phyloP scores from a whole-genome alignment of 2,329 filamentous ascomycete species.

The Neopestalotiopsis sp. region DNA sequence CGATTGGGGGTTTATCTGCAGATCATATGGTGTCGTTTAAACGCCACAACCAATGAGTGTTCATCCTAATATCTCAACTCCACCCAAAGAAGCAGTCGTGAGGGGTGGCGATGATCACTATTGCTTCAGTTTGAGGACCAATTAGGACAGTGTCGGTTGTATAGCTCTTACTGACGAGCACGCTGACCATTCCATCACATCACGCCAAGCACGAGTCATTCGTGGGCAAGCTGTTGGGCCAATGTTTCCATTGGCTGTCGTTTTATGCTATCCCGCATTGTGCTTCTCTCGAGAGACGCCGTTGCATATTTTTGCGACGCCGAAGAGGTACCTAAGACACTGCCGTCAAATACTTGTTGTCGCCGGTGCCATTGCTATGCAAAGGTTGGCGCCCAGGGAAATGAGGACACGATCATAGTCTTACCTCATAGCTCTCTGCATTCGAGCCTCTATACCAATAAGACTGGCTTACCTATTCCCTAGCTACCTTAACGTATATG shows the following conservation, averaged over 20 bases:
- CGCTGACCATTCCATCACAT: neutral
- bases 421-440: neutral
- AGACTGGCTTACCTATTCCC: neutral
- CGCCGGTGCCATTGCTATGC: neutral
- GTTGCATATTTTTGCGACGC: neutral
- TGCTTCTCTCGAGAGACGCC: neutral
- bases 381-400: neutral
- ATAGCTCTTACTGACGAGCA: neutral
- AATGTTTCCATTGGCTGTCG: neutral
- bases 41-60: neutral
- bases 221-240: neutral
- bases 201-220: neutral
- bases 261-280: neutral
- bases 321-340: neutral
- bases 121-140: neutral
- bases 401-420: neutral
- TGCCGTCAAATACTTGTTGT: neutral
- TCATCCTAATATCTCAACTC: constrained; percentile 3
- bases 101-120: neutral
- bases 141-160: neutral
- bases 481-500: neutral
- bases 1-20: neutral
- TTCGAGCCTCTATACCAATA: neutral
- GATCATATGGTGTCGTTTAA: neutral
- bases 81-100: neutral